These are phyloP conservation scores for Sclerotinia nivalis DNA, from an alignment of 2,329 filamentous ascomycete species.

Conservation along the genomic window DNA sequence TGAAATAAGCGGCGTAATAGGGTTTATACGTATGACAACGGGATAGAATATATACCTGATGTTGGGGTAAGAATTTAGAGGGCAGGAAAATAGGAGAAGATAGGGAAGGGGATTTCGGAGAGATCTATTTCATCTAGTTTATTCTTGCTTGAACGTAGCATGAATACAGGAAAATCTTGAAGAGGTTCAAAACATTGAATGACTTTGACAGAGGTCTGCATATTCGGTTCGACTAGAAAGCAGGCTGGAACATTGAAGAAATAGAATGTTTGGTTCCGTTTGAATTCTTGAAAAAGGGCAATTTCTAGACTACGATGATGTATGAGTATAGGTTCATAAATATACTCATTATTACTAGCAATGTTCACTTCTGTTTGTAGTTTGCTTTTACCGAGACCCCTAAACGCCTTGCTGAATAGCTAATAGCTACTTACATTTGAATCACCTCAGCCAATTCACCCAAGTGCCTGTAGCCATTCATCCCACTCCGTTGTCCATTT, in stretches of 20 bases:
- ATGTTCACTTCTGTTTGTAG: background rate
- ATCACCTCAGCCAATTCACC: background rate
- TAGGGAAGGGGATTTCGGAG: too few species aligned
- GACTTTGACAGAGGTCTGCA: background rate
- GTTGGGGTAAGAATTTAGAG: too few species aligned
- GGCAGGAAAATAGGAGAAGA: too few species aligned
- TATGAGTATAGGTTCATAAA: background rate
- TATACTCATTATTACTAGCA: constrained; percentile 10
- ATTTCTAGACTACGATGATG: background rate
- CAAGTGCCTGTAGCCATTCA: background rate
- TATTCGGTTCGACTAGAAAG: background rate
- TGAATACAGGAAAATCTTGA: background rate
- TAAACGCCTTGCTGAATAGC: background rate
- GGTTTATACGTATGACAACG: too few species aligned
- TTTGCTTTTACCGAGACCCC: background rate
- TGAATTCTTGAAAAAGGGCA: background rate
- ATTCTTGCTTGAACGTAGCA: background rate
- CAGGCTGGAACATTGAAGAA: background rate
- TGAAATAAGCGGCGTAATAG: too few species aligned
- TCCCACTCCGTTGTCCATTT: background rate
- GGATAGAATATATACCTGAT: too few species aligned
- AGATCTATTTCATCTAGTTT: too few species aligned
- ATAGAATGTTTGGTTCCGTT: background rate
- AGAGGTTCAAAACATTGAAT: background rate
- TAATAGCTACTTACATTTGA: background rate